Percentiles rank a stretch among this genome's conserved stretches.
These are phyloP conservation scores for Taphrina populina DNA, from an alignment of 1,139 yeast genomes.

Conservation along the genomic window DNA sequence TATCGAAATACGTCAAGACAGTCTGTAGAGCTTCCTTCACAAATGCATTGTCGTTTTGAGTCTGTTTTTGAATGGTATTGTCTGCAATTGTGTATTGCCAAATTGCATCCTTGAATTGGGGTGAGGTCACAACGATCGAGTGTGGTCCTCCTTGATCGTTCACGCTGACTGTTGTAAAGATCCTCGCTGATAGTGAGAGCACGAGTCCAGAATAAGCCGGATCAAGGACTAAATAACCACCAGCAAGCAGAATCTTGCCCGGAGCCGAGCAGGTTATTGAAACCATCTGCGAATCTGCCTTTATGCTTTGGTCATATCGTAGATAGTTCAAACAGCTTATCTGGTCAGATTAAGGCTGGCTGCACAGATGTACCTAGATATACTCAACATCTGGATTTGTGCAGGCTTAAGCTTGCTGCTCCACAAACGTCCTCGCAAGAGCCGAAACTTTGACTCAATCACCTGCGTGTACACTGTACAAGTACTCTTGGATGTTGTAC, in stretches of 20 bases:
- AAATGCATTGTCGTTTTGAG: slow-evolving; percentile 44
- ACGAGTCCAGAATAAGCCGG: slow-evolving; percentile 74
- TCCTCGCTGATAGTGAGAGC: slow-evolving; percentile 82
- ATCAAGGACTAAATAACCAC: slow-evolving; percentile 88
- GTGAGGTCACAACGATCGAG: slow-evolving; percentile 58
- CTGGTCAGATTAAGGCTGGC: no score
- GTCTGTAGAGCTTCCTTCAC: slow-evolving; percentile 35
- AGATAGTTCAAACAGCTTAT: no score
- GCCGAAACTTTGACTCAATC: no score
- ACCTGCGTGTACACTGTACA: no score
- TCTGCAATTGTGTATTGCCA: slow-evolving; percentile 57
- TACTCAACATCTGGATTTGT: no score
- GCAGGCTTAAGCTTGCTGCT: no score
- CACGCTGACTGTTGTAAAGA: slow-evolving; percentile 61
- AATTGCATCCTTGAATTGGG: slow-evolving; percentile 70
- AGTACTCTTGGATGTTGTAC: no score
- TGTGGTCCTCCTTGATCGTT: neutral
- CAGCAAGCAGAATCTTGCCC: slow-evolving; percentile 89
- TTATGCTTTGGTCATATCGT: no score
- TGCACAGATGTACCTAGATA: no score
- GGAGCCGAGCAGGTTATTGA: slow-evolving; percentile 63
- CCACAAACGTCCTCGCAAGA: no score
- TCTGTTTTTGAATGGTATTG: slow-evolving; percentile 38
- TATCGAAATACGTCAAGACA: slow-evolving; percentile 54
- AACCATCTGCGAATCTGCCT: neutral